These are phyloP conservation scores for Kazachstania martiniae DNA, from an alignment of 805 yeast species.

Conservation along the genomic window DNA sequence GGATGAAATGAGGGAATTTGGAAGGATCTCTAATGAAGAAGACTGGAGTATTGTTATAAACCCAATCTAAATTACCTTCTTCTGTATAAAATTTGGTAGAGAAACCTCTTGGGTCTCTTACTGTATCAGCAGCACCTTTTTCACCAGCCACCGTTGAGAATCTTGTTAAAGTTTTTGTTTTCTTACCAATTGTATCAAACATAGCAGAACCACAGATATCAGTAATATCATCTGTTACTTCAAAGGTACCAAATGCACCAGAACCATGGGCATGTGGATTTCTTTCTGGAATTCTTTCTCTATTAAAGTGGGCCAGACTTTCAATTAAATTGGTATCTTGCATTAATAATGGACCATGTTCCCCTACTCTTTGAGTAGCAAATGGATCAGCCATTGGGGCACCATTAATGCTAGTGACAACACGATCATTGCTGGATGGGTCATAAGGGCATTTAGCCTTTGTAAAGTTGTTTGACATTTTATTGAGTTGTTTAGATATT, in stretches of 20 bases:
- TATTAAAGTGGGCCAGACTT: constrained; percentile 47
- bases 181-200: constrained; percentile 34
- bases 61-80: constrained; percentile 78
- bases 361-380: constrained; percentile 9
- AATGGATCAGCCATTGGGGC: constrained; percentile 47
- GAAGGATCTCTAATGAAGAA: constrained; percentile 69
- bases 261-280: constrained; percentile 61
- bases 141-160: constrained; percentile 85
- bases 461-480: background rate
- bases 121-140: constrained; percentile 69
- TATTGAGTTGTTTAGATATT: too few species aligned
- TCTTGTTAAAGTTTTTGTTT: constrained; percentile 34
- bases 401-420: constrained; percentile 32
- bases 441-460: background rate
- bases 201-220: constrained; percentile 37
- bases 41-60: constrained; percentile 77
- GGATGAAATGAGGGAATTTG: constrained; percentile 81
- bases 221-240: constrained; percentile 44
- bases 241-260: constrained; percentile 51
- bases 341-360: constrained; percentile 42
- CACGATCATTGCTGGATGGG: constrained; percentile 28
- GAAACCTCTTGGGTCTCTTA: constrained; percentile 83
- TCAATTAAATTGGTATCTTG: constrained; percentile 52
- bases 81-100: constrained; percentile 72
- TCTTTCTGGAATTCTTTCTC: constrained; percentile 57